These are phyloP conservation scores for Camellia lanceoleosa DNA, from an alignment of 148 eudicot species.

Conservation along the genomic window DNA sequence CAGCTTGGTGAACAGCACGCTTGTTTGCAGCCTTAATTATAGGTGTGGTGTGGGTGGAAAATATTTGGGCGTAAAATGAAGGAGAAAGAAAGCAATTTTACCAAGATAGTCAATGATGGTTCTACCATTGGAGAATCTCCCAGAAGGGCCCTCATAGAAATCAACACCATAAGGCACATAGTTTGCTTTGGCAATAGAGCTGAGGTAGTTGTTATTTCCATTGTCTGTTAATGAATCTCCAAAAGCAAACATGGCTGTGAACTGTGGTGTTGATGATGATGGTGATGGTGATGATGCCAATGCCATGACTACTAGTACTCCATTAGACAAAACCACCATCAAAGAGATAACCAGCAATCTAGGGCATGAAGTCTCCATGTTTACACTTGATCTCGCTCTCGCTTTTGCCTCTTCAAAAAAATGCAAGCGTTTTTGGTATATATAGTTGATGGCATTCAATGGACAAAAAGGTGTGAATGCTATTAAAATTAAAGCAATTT, in stretches of 20 bases:
- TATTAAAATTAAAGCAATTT: too few relatives aligned
- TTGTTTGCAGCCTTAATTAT: too few relatives aligned
- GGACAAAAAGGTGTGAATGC: too few relatives aligned
- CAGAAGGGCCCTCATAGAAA: conserved; percentile 59
- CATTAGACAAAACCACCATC: background rate
- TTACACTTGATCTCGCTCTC: too few relatives aligned
- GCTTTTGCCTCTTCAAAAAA: too few relatives aligned
- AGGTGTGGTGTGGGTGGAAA: background rate
- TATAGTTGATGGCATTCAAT: too few relatives aligned
- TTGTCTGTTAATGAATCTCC: conserved; percentile 71
- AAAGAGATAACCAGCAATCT: background rate
- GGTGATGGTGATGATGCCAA: conserved; percentile 3
- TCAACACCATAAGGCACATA: conserved; percentile 74
- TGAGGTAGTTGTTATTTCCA: conserved; percentile 70
- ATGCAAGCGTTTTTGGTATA: too few relatives aligned
- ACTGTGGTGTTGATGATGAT: conserved; percentile 25
- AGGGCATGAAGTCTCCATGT: background rate
- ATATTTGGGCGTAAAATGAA: background rate
- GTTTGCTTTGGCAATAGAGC: conserved; percentile 64
- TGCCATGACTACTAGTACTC: background rate
- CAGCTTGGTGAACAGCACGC: too few relatives aligned
- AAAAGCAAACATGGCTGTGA: conserved; percentile 66
- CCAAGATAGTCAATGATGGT: conserved; percentile 62
- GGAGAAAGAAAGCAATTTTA: conserved; percentile 7
- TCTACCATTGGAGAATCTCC: conserved; percentile 80